These are phyloP conservation scores for Ustilago bromivora DNA, from an alignment of 1,284 basidiomycete genomes.

Conservation along the genomic window DNA sequence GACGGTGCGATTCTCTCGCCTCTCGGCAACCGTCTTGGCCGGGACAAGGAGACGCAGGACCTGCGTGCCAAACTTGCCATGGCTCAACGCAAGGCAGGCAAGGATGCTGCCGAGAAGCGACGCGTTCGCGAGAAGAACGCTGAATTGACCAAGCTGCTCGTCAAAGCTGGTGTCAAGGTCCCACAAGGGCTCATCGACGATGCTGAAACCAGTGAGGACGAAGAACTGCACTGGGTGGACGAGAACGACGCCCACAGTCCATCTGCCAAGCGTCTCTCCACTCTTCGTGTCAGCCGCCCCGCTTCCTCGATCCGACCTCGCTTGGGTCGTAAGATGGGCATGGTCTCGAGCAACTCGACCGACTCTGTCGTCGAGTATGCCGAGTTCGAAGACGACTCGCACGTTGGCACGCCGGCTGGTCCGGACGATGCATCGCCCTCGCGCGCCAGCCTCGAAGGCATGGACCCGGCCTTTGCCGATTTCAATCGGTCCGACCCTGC, in stretches of 20 bases:
- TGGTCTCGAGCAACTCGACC: slow-evolving; percentile 46
- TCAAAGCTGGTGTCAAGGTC: slow-evolving; percentile 55
- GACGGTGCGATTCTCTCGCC: slow-evolving; percentile 48
- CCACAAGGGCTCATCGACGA: slow-evolving; percentile 54
- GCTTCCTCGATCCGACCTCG: slow-evolving; percentile 33
- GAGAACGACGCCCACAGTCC: slow-evolving; percentile 43
- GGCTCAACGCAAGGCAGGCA: slow-evolving; percentile 63
- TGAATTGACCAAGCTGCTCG: slow-evolving; percentile 56
- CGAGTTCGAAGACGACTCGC: slow-evolving; percentile 42
- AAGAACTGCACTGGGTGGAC: slow-evolving; percentile 46
- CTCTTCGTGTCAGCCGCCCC: slow-evolving; percentile 30
- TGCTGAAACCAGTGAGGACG: slow-evolving; percentile 58
- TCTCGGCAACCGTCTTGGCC: slow-evolving; percentile 44
- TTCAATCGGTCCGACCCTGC: slow-evolving; percentile 29
- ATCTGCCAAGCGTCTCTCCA: slow-evolving; percentile 31
- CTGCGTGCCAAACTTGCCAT: slow-evolving; percentile 62
- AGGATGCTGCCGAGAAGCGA: slow-evolving; percentile 63
- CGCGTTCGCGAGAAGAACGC: slow-evolving; percentile 61
- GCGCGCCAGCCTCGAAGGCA: slow-evolving; percentile 57
- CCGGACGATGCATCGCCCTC: slow-evolving; percentile 46
- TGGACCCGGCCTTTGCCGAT: slow-evolving; percentile 61
- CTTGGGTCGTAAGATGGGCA: slow-evolving; percentile 39
- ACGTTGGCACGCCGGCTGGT: slow-evolving; percentile 32
- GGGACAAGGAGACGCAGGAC: slow-evolving; percentile 59
- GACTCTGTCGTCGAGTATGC: slow-evolving; percentile 51